Evolutionary conservation across 805 yeast genomes (phyloP).

Genomic region (Metschnikowia henanensis): DNA sequence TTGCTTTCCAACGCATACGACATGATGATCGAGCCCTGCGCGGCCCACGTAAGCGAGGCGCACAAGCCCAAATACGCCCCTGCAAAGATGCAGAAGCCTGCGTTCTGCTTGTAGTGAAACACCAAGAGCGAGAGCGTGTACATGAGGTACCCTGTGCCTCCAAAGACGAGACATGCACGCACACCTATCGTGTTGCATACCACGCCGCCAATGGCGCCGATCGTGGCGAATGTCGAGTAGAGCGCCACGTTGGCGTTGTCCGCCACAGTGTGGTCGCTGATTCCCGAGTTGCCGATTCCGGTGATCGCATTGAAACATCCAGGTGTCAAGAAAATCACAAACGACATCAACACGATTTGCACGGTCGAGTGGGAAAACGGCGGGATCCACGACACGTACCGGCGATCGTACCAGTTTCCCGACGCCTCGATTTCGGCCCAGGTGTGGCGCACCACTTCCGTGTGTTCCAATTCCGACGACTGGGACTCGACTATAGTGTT

Average conservation of each 20-base stretch:
- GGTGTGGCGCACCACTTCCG: conserved; percentile 14
- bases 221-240: conserved; percentile 53
- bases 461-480: conserved; percentile 6
- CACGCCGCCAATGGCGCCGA: conserved; percentile 59
- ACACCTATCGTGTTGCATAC: conserved; percentile 52
- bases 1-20: conserved; percentile 53
- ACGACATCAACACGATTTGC: conserved; percentile 47
- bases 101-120: conserved; percentile 45
- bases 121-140: conserved; percentile 53
- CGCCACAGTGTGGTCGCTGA: conserved; percentile 36
- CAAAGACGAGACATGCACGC: conserved; percentile 44
- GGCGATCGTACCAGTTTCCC: conserved; percentile 43
- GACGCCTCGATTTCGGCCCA: conserved; percentile 31
- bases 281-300: conserved; percentile 51
- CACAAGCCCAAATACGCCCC: conserved; percentile 59
- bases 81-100: conserved; percentile 53
- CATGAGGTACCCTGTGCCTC: conserved; percentile 56
- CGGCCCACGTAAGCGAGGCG: conserved; percentile 59
- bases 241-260: conserved; percentile 53
- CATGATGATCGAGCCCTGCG: conserved; percentile 57
- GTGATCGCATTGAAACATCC: conserved; percentile 53
- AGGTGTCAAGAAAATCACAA: conserved; percentile 50
- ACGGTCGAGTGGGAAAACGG: conserved; percentile 39
- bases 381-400: conserved; percentile 26
- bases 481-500: conserved; percentile 10